Conservation (phyloP, 768 basidiomycete genomes). For the Suillus paluster region DNA sequence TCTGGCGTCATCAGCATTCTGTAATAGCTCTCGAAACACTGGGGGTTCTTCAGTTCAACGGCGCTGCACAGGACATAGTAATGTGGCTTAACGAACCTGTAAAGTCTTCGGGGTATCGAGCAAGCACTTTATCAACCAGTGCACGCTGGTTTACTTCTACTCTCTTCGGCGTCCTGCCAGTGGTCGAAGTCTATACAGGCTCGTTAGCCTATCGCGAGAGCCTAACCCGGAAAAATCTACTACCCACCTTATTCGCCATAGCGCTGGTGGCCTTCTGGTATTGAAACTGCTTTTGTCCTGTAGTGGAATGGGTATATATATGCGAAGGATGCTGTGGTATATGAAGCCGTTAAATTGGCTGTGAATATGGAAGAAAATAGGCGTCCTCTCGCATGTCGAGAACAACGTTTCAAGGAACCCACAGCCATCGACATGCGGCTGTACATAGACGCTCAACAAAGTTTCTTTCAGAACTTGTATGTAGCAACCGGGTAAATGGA, state of each 20-base stretch:
- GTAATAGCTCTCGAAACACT: constrained; percentile 58
- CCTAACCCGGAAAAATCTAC: background rate
- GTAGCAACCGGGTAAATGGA: background rate
- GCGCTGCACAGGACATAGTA: background rate
- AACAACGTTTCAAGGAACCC: background rate
- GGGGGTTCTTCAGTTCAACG: background rate
- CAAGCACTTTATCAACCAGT: constrained; percentile 21
- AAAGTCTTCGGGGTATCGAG: constrained; percentile 22
- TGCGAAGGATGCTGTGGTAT: background rate
- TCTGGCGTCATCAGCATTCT: constrained; percentile 59
- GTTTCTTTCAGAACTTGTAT: background rate
- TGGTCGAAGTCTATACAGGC: background rate
- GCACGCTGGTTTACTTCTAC: constrained; percentile 21
- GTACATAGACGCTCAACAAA: background rate
- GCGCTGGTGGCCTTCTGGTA: background rate
- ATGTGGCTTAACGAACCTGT: constrained; percentile 12
- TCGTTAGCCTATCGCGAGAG: background rate
- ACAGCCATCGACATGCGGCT: background rate
- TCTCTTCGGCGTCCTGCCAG: background rate
- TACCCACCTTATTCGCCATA: background rate
- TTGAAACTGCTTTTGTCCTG: background rate
- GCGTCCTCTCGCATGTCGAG: background rate
- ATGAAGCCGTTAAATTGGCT: background rate
- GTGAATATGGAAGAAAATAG: background rate
- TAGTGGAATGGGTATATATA: background rate